Evolutionary conservation across 495 filamentous ascomycete genomes (phyloP).

Genomic region (Terfezia claveryi): DNA sequence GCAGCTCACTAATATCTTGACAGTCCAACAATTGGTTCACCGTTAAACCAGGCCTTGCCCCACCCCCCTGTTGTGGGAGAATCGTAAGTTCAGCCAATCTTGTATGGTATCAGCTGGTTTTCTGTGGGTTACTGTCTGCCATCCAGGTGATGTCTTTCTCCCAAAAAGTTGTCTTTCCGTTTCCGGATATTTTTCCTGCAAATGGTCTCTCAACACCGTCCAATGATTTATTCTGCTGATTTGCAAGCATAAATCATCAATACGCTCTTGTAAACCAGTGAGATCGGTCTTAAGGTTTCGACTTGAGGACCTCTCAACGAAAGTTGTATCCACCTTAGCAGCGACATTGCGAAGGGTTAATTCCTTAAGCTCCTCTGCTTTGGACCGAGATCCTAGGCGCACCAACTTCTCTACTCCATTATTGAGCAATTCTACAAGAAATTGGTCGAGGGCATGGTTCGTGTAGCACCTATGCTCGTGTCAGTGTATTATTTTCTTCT

Average conservation of each 20-base stretch:
- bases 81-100: neutral
- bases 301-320: conserved; percentile 19
- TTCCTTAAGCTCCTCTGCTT: conserved; percentile 30
- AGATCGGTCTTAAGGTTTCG: neutral
- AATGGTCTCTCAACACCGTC: neutral
- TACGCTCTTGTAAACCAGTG: neutral
- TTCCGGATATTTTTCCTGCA: neutral
- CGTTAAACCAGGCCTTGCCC: too few species aligned
- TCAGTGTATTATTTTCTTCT: neutral
- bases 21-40: too few species aligned
- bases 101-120: neutral
- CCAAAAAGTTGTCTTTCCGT: neutral
- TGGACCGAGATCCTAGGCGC: conserved; percentile 42
- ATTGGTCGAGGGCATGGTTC: conserved; percentile 63
- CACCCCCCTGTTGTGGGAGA: too few species aligned
- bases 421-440: conserved; percentile 43
- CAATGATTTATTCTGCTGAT: neutral
- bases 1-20: conserved; percentile 4
- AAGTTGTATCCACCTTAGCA: conserved; percentile 19
- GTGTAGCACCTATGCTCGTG: conserved; percentile 25
- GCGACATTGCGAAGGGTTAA: conserved; percentile 27
- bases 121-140: neutral
- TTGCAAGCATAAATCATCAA: neutral
- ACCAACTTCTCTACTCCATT: conserved; percentile 40
- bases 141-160: neutral